Conservation (phyloP, 73 alveolate species). For the Paramecium octaurelia region DNA sequence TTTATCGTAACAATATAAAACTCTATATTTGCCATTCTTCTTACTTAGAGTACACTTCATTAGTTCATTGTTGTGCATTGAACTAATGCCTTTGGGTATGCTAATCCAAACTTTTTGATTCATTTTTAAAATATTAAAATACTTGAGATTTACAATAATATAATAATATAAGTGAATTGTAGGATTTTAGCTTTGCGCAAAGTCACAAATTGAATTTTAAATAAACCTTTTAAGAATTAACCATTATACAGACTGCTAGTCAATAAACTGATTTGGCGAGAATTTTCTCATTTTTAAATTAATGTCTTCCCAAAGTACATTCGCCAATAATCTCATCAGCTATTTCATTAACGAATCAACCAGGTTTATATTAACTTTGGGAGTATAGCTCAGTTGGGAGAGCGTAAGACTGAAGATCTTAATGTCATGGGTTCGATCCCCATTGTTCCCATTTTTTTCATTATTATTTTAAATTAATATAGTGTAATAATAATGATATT, state of each 20-base stretch:
- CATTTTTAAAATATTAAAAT: not conserved
- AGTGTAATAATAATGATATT: not conserved
- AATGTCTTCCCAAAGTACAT: not conserved
- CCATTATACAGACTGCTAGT: not conserved
- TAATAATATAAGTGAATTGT: not conserved
- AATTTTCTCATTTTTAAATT: not conserved
- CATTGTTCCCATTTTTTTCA: conserved; percentile 42
- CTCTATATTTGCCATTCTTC: not conserved
- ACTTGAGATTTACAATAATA: not conserved
- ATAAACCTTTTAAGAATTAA: not conserved
- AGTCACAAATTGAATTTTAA: not conserved
- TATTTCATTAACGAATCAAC: not conserved
- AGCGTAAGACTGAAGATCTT: conserved; percentile 70
- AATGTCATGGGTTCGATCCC: conserved; percentile 70
- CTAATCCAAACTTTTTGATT: not conserved
- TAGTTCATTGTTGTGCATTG: not conserved
- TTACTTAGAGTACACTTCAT: not conserved
- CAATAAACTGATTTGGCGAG: not conserved
- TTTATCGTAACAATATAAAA: not conserved
- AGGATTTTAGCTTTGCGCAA: not conserved
- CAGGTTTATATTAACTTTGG: conserved; percentile 13
- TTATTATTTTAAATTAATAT: not conserved
- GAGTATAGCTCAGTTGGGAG: conserved; percentile 69
- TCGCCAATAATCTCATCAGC: not conserved
- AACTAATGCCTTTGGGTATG: not conserved